A percentile compares a stretch with the other conserved stretches of the same genome.
These are phyloP conservation scores for Stephania cephalantha DNA, from an alignment of 164 flowering plant species.

Conservation along the genomic window DNA sequence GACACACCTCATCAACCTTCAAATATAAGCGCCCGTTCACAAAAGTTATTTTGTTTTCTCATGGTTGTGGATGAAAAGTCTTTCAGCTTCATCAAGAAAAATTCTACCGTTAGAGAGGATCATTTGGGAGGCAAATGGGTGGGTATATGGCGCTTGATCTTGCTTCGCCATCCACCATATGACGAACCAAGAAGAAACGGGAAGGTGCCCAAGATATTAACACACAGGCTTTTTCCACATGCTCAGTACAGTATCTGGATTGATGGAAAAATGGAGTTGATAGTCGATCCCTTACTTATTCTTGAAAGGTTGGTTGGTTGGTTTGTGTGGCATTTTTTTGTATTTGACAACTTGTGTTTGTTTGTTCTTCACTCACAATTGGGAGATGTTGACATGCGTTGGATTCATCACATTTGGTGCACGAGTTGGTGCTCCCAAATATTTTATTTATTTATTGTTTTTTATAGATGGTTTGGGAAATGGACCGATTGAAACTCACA, in stretches of 20 bases:
- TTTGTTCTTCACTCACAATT: background rate
- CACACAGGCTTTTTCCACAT: slow-evolving; percentile 88
- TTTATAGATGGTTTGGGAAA: background rate
- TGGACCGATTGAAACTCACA: background rate
- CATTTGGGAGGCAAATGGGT: slow-evolving; percentile 73
- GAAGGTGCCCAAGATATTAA: slow-evolving; percentile 91
- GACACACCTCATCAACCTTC: slow-evolving; percentile 95
- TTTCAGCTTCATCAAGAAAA: slow-evolving; percentile 56
- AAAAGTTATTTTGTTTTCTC: slow-evolving; percentile 87
- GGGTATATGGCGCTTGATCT: slow-evolving; percentile 86
- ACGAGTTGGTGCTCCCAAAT: too few relatives aligned
- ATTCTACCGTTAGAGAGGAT: slow-evolving; percentile 60
- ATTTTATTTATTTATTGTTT: too few relatives aligned
- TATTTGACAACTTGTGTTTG: background rate
- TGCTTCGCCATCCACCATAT: slow-evolving; percentile 70
- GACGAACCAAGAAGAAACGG: slow-evolving; percentile 98
- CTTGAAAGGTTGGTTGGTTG: slow-evolving; percentile 63
- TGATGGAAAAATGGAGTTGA: slow-evolving; percentile 98
- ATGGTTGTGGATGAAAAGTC: slow-evolving; percentile 94
- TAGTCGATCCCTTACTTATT: slow-evolving; percentile 86
- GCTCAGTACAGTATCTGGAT: slow-evolving; percentile 97
- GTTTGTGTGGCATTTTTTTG: background rate
- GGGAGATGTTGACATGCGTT: too few relatives aligned
- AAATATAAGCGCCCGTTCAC: slow-evolving; percentile 67
- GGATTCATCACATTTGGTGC: too few relatives aligned